Percentiles rank a stretch among this genome's conserved stretches.
These are phyloP conservation scores for Platanus orientalis DNA, from an alignment of 164 flowering plant species.

Conservation along the genomic window DNA sequence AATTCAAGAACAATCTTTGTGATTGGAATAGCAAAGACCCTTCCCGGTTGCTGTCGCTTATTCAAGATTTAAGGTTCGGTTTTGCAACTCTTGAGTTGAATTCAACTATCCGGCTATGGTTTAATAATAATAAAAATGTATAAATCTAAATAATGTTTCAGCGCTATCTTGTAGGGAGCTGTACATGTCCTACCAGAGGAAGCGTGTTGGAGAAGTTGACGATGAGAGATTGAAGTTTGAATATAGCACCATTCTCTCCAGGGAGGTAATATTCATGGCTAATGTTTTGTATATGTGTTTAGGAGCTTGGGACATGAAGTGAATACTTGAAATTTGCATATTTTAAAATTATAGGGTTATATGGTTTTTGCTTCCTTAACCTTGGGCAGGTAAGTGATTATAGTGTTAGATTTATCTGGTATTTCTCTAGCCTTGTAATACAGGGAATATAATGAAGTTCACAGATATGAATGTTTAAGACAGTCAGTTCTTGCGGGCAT, in stretches of 20 bases:
- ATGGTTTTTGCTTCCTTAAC: too few relatives aligned
- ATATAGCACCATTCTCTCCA: conserved; percentile 57
- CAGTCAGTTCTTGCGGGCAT: too few relatives aligned
- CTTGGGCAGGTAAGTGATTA: too few relatives aligned
- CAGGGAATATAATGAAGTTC: too few relatives aligned
- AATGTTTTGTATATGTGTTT: conserved; percentile 13
- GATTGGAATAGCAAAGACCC: conserved; percentile 84
- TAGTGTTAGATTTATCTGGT: too few relatives aligned
- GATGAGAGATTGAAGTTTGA: conserved; percentile 91
- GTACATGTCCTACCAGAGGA: conserved; percentile 59
- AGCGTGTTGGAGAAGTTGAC: conserved; percentile 67
- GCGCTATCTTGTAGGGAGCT: conserved; percentile 43
- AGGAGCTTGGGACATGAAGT: conserved; percentile 21
- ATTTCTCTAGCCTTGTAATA: too few relatives aligned
- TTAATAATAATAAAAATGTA: background rate
- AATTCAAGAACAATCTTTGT: conserved; percentile 33
- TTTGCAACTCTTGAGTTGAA: background rate
- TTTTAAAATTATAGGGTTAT: too few relatives aligned
- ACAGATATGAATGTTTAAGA: too few relatives aligned
- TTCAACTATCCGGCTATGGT: background rate
- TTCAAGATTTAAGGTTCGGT: conserved; percentile 67
- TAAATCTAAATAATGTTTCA: background rate
- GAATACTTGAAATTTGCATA: background rate
- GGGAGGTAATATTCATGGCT: conserved; percentile 54
- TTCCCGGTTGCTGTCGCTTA: conserved; percentile 45